These are phyloP conservation scores for Penicillium bovifimosum DNA, from an alignment of 495 filamentous ascomycete species.

Conservation along the genomic window DNA sequence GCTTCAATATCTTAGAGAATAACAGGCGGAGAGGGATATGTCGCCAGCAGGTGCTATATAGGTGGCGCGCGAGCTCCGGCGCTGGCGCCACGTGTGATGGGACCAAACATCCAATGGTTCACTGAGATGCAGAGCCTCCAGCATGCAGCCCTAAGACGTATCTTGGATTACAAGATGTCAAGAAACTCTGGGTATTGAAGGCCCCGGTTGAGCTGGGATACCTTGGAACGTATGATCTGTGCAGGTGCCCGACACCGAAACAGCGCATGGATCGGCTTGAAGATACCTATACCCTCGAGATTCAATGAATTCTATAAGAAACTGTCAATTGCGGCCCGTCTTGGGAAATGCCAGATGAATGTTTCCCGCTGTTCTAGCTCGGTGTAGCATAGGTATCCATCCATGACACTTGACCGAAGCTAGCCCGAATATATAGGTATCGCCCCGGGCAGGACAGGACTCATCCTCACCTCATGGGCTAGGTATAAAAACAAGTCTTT, in stretches of 20 bases:
- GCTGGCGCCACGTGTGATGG: neutral
- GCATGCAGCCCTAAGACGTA: neutral
- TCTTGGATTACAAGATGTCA: neutral
- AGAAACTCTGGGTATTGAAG: neutral
- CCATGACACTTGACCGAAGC: no score
- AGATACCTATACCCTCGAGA: slow-evolving; percentile 21
- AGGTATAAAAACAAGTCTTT: no score
- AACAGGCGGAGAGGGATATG: neutral
- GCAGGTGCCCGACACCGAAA: slow-evolving; percentile 2
- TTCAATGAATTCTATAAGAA: slow-evolving; percentile 7
- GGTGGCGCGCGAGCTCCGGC: neutral
- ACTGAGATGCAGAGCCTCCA: neutral
- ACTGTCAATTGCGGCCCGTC: neutral
- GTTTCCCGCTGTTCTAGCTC: no score
- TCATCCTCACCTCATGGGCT: no score
- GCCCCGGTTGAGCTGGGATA: neutral
- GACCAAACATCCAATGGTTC: neutral
- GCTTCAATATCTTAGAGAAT: neutral
- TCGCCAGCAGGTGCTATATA: neutral
- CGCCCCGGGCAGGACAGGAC: no score
- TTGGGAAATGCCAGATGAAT: no score
- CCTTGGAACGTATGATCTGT: slow-evolving; percentile 1
- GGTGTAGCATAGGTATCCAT: no score
- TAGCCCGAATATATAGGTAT: no score
- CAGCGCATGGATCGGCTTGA: neutral